Base-by-base conservation (phyloP, 176 grass and related monocot genomes). In the Phragmites australis region DNA sequence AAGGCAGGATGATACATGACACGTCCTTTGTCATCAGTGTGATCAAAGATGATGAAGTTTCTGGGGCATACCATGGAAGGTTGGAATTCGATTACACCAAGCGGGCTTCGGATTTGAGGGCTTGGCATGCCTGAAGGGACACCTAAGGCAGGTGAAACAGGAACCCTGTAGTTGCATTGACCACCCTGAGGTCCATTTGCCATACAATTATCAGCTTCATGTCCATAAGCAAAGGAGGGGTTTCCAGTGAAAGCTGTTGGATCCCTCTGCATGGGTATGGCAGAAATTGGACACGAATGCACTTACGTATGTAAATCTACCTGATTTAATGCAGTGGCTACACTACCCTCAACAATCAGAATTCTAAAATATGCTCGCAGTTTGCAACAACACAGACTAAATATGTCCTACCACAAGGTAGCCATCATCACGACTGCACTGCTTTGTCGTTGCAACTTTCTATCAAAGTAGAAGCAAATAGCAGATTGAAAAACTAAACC, bases 11-110 rank as follows among this genome's bases (percentile, higher is more conserved):
- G 84, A 45, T 81, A 97, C 89, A 97, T 86, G 74, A 90, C 43
- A 16, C 55, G 21, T 21, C 85, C 85, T 83, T 84, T 91, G 34
- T 81, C 72, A 65, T 82, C 40, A 1, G 66, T 88, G 41, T 88
- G 85, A 74, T 92, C 91, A 70, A 91, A 92, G 55, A 97, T 84
- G 84, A 93, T 82, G 34, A 91, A 81, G 81, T 90, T 93, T 87
- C 53, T 87, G 23, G 94, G 94, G 79, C 89, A 93, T 32, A 89
- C 89, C 76, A 84, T 82, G 65, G 79, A 88, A 31, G 84, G 82
- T 31, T 93, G 87, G 16, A 93, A 84, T 66, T 93, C 85, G 34
- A 92, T 67, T 54, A 15, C 46, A 41, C n/a, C 19, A 53, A 86
- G 27, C 5, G 84, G 79, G 16, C 50, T 79, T 64, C 53, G 72